Percentiles rank a stretch among this genome's conserved stretches.
phyloP scores from a whole-genome alignment of 2,329 filamentous ascomycete species.

The Aspergillus sp. region DNA sequence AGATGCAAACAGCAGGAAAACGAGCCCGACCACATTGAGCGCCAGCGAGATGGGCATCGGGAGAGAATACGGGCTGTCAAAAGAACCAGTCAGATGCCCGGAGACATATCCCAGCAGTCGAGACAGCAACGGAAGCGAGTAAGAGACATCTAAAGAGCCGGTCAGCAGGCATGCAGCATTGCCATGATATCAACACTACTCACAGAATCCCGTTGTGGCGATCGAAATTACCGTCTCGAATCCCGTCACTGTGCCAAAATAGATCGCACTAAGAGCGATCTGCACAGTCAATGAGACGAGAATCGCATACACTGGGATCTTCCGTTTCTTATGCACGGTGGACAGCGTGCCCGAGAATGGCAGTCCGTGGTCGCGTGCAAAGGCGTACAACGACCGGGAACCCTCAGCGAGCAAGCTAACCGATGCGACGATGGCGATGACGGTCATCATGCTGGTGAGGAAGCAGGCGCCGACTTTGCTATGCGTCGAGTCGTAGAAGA shows the following conservation, averaged over 20 bases:
- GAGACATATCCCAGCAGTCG: slow-evolving; percentile 50
- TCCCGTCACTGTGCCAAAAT: slow-evolving; percentile 55
- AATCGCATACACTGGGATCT: slow-evolving; percentile 52
- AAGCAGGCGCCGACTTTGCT: slow-evolving; percentile 42
- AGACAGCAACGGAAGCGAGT: slow-evolving; percentile 55
- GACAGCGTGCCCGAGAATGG: slow-evolving; percentile 28
- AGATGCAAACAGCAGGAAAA: slow-evolving; percentile 54
- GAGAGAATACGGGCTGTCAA: slow-evolving; percentile 41
- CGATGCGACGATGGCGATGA: slow-evolving; percentile 38
- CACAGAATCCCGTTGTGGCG: slow-evolving; percentile 57
- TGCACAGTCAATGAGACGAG: slow-evolving; percentile 49
- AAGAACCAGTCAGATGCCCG: slow-evolving; percentile 34
- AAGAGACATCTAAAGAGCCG: slow-evolving; percentile 49
- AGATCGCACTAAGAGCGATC: slow-evolving; percentile 54
- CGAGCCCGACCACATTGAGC: slow-evolving; percentile 51
- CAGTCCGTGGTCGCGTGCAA: slow-evolving; percentile 44
- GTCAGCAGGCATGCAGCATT: slow-evolving; percentile 1
- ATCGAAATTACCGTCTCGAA: slow-evolving; percentile 59
- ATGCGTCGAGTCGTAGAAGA: slow-evolving; percentile 36
- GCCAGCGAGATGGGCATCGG: slow-evolving; percentile 44
- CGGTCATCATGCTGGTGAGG: slow-evolving; percentile 44
- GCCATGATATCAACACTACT: slow-evolving; percentile 14
- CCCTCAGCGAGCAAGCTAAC: slow-evolving; percentile 32
- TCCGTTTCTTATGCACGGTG: slow-evolving; percentile 37
- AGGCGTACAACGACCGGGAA: slow-evolving; percentile 43